phyloP scores from a whole-genome alignment of 2,329 filamentous ascomycete species.

The Hymenoscyphus scutula region DNA sequence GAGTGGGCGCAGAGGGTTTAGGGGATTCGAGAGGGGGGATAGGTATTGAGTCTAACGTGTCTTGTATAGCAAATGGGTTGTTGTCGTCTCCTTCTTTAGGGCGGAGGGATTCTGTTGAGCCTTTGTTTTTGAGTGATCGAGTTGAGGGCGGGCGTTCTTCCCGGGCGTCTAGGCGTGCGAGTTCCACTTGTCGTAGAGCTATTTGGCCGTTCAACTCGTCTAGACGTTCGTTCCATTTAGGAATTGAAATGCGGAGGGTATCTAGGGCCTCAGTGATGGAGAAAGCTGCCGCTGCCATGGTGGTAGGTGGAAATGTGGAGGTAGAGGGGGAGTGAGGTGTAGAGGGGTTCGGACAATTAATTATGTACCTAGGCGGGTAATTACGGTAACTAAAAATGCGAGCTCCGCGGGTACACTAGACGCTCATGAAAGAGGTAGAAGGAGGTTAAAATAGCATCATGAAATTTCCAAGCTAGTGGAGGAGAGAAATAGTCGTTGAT shows the following conservation, averaged over 20 bases:
- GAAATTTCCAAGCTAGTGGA: background rate
- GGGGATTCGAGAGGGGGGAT: slow-evolving; percentile 23
- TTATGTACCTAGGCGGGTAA: background rate
- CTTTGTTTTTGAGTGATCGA: slow-evolving; percentile 37
- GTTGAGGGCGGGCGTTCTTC: slow-evolving; percentile 36
- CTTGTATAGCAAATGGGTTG: slow-evolving; percentile 15
- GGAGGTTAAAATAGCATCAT: background rate
- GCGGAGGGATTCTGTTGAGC: slow-evolving; percentile 37
- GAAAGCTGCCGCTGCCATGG: slow-evolving; percentile 18
- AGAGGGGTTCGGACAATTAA: background rate
- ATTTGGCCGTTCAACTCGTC: slow-evolving; percentile 61
- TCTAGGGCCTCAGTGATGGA: slow-evolving; percentile 52
- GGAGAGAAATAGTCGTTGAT: background rate
- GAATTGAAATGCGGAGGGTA: slow-evolving; percentile 54
- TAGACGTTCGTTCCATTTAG: slow-evolving; percentile 58
- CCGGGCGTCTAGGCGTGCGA: slow-evolving; percentile 46
- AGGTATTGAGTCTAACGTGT: slow-evolving; percentile 18
- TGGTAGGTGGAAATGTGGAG: slow-evolving; percentile 2
- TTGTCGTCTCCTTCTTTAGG: slow-evolving; percentile 32
- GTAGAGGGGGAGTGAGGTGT: background rate
- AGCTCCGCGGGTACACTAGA: no score
- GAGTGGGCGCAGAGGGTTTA: slow-evolving; percentile 8
- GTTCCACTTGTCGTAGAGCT: slow-evolving; percentile 58
- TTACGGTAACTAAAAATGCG: background rate
- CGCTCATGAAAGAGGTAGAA: background rate